These are phyloP conservation scores for Naganishia friedmannii DNA, from an alignment of 768 basidiomycete species.

Conservation along the genomic window DNA sequence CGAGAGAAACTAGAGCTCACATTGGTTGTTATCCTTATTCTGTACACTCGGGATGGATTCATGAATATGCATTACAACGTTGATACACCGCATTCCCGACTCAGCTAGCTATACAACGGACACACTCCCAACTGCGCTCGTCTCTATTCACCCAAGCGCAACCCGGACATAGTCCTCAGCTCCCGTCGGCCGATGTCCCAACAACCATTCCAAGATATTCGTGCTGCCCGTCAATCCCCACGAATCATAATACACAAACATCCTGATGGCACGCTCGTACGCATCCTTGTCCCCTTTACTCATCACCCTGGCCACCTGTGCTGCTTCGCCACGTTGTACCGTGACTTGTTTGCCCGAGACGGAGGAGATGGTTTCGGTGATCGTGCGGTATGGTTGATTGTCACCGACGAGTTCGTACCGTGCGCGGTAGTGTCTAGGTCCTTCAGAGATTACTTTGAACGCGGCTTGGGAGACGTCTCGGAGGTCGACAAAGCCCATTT, in stretches of 20 bases:
- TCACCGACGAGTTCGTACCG: constrained; percentile 52
- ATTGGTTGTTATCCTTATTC: too few relatives aligned
- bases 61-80: constrained; percentile 25
- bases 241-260: constrained; percentile 51
- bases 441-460: constrained; percentile 44
- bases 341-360: constrained; percentile 34
- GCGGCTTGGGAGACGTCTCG: constrained; percentile 48
- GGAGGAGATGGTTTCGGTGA: constrained; percentile 40
- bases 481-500: constrained; percentile 53
- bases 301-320: constrained; percentile 34
- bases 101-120: not conserved
- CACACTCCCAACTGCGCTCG: not conserved
- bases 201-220: constrained; percentile 50
- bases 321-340: constrained; percentile 37
- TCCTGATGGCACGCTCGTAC: constrained; percentile 44
- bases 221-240: constrained; percentile 50
- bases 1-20: too few relatives aligned
- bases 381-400: constrained; percentile 47
- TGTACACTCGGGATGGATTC: too few relatives aligned
- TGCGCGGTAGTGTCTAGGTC: constrained; percentile 48
- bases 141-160: constrained; percentile 45
- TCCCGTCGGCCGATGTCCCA: constrained; percentile 49
- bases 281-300: constrained; percentile 36
- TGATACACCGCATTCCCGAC: not conserved
- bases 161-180: constrained; percentile 56